Base-by-base conservation (phyloP, 176 grass and related monocot genomes). In the Saccharum spontaneum region DNA sequence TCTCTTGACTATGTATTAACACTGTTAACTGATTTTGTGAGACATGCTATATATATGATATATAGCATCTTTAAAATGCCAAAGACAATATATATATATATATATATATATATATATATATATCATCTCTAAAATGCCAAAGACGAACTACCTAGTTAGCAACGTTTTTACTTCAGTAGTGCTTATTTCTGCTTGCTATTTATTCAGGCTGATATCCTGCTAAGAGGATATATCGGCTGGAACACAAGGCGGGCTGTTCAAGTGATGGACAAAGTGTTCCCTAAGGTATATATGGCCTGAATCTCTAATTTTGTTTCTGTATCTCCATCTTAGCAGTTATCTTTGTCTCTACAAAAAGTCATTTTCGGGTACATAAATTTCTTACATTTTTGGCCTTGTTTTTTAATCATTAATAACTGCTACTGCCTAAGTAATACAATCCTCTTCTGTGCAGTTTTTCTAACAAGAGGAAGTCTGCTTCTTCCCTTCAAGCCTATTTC, bases 201-300 rank as follows among this genome's bases (percentile, higher is more conserved):
- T 50, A 67, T 84, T 71, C 71, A 98, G 95, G 93, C 95, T 87
- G 93, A 98, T 89, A 85, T 98, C 52, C 28, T 95, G 75, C 55
- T 98, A 18, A 87, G 95, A 88, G 95, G 95, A 70, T 95, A 98
- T 76, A 69, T 49, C 52, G 93, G 85, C 26, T 98, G 95, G 95
- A 98, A 98, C 87, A 93, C 95, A 28, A 93, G 87, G 82, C 89
- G 95, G 8, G 95, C 93, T 37, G 68, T 98, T 77, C 76, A 95
- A 80, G 87, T 98, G 60, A 85, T 98, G 8, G 80, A 95, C 78
- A 85, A 95, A 90, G 59, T 98, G 78, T 95, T 98, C 66, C 93
- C 93, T 50, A 93, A 87, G 92, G 95, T 95, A 75, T 65, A 91
- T 98, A 79, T 65, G 39, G 20, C 12, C 64, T 3, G 22, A 57